Evolutionary conservation across 305 asterid genomes (phyloP), one percentile per base, ranked within the genome.

Genomic region (Fraxinus nigra): DNA sequence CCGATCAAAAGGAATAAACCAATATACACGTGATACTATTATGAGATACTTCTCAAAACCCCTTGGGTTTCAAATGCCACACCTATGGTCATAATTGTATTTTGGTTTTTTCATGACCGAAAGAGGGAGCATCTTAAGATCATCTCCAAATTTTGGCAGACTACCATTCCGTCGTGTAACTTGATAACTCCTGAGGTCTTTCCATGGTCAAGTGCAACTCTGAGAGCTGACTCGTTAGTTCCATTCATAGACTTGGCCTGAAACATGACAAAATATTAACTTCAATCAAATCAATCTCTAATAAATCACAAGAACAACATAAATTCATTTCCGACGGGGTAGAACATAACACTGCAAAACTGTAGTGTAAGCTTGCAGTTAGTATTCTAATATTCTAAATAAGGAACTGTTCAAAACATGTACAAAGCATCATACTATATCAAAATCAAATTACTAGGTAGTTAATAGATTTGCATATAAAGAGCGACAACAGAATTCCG

Each of bases 181-280:
- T 38, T 9, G 59, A 37, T 89, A 4, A 90, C 89, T 37, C 98
- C 98, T 0, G 97, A 87, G 37, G 93, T 88, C 87, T 95, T 95
- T 79, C 98, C 98, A 56, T 90, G 97, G 81, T 92, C 97, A 35
- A 92, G 97, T 10, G 97, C 98, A 78, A 95, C 93, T 85, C 88
- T 93, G 83, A 95, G 86, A 76, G 91, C 91, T 0, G 98, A 92
- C 75, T 95, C 97, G 1, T 90, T 91, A 0, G 95, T 90, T 65
- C 95, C 97, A 37, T 91, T 90, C 51, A 95, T 90, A 3, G 97
- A 92, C 86, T 93, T 97, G 0, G 98, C 97, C 98, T 93, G 90
- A 74, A 82, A 22, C 40, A 84, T 14, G 30, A 59, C 30, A 20
- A 59, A 18, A 59, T 59, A 59, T 59, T 20, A 59, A 20, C 14